Conservation (phyloP, 371 early-diverging fungal genomes). For the Lichtheimia ramosa region DNA sequence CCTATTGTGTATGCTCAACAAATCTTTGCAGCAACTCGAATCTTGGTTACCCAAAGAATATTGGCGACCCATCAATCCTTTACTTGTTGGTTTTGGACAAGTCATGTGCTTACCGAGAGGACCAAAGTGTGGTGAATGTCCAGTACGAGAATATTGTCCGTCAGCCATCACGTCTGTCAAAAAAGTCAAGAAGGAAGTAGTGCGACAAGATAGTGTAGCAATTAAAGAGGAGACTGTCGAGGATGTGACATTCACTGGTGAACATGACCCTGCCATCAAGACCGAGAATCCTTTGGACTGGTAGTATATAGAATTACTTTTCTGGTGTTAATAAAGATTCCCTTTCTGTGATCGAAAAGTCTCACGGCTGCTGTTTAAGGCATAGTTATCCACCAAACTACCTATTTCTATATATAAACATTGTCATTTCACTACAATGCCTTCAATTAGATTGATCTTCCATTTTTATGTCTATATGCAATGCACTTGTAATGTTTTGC, state of each 20-base stretch:
- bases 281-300: not conserved
- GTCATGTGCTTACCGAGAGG: constrained; percentile 76
- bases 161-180: constrained; percentile 33
- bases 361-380: too few relatives aligned
- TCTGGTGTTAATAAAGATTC: too few relatives aligned
- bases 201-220: not conserved
- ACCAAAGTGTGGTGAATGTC: constrained; percentile 86
- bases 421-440: too few relatives aligned
- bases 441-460: too few relatives aligned
- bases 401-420: too few relatives aligned
- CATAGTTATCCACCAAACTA: too few relatives aligned
- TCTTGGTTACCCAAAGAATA: constrained; percentile 84
- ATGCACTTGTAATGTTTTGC: too few relatives aligned
- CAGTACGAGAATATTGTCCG: constrained; percentile 76
- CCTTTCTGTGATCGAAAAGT: too few relatives aligned
- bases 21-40: constrained; percentile 63
- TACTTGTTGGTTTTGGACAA: constrained; percentile 98
- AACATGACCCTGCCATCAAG: not conserved
- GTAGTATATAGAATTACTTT: not conserved
- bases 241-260: not conserved
- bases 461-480: too few relatives aligned
- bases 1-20: not conserved
- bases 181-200: constrained; percentile 12
- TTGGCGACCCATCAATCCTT: constrained; percentile 90
- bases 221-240: constrained; percentile 5